Evolutionary conservation across 768 basidiomycete genomes (phyloP), one percentile per base, ranked within the genome.

Genomic region (Gautieria morchelliformis): DNA sequence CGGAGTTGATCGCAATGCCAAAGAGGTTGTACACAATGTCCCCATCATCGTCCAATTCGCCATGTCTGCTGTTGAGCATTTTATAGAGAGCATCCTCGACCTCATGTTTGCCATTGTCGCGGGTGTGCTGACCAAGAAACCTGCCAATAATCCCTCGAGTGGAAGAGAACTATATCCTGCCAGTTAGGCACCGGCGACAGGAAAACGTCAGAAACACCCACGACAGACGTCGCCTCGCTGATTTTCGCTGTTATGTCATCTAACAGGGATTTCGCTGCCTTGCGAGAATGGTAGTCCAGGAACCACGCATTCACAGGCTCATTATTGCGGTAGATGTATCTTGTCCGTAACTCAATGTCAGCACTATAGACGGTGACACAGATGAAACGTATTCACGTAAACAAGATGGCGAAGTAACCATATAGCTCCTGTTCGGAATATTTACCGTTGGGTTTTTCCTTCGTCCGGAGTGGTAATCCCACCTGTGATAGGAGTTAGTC

Each of bases 271-370:
- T 78, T 72, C 10, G 89, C 70, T 50, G 85, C 71, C 1, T 66
- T 70, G 53, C 76, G 75, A 8, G 80, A 79, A 56, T 75, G 79
- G 47, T 73, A 69, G 60, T 78, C 75, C 22, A 83, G 64, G 24
- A 78, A 73, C 77, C 84, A 78, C 20, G 82, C 69, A 62, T 81
- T 80, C 1, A 79, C 73, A 2, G 78, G 65, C 52, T 86, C 85
- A 20, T 81, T 72, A 52, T 89, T 82, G 35, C 90, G 76, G 80
- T 91, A 93, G 58, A 92, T 71, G 66, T 79, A 89, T 44, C 88
- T 90, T 61, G 4, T 27, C 27, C 12, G 1, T 14, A 19, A 20
- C 27, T 19, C 12, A 33, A 17, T 54, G n/a, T 57, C n/a, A 46
- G 37, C 22, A 44, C 8, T 24, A 49, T 5, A 27, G 9, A 17